Conservation (phyloP, 1,139 yeast genomes). For the Casaregolazyma lundiana region DNA sequence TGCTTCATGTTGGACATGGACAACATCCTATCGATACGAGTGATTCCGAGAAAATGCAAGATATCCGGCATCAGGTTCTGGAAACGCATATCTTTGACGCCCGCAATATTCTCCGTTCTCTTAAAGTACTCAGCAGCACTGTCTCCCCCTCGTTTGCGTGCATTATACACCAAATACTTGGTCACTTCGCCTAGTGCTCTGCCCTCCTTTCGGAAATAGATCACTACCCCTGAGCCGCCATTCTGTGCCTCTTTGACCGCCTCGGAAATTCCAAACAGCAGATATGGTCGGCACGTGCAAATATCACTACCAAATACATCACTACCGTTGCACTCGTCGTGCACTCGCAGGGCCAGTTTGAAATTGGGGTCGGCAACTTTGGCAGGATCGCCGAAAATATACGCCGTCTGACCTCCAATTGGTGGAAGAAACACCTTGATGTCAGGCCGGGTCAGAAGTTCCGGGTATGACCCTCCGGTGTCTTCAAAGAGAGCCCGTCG, state of each 20-base stretch:
- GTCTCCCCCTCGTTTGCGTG: constrained; percentile 62
- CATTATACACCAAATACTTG: constrained; percentile 59
- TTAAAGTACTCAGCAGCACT: constrained; percentile 60
- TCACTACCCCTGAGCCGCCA: constrained; percentile 57
- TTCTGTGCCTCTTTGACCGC: constrained; percentile 60
- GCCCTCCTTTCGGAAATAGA: constrained; percentile 61
- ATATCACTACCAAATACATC: constrained; percentile 63
- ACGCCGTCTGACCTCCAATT: constrained; percentile 58
- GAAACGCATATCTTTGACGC: constrained; percentile 61
- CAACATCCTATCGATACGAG: constrained; percentile 55
- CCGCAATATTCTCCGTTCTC: constrained; percentile 62
- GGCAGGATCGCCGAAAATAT: constrained; percentile 56
- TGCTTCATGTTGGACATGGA: constrained; percentile 65
- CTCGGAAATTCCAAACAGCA: constrained; percentile 56
- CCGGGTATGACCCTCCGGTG: constrained; percentile 64
- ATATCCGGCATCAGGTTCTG: constrained; percentile 67
- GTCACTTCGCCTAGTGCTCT: constrained; percentile 63
- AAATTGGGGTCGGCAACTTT: constrained; percentile 45
- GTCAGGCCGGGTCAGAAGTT: constrained; percentile 57
- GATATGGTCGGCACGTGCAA: constrained; percentile 61
- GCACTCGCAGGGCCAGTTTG: constrained; percentile 52
- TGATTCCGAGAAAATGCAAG: constrained; percentile 56
- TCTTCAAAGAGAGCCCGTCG: constrained; percentile 57
- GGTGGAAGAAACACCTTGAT: constrained; percentile 59
- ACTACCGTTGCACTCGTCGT: constrained; percentile 64